Base-by-base conservation (phyloP, 1,139 yeast species). In the Scheffersomyces cryptocercus region DNA sequence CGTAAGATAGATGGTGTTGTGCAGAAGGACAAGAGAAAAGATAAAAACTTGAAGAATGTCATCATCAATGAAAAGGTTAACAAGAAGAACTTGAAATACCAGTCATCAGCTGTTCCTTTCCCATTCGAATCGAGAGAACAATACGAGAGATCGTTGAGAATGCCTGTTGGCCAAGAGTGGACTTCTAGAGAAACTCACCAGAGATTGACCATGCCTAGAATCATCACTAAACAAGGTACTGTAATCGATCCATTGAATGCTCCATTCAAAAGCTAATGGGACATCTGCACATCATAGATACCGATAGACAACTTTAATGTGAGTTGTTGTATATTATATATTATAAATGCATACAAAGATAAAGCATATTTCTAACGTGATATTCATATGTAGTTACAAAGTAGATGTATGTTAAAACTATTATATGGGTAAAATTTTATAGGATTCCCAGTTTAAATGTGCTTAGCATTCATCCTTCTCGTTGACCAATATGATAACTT, bases 131-230 rank as follows among this genome's bases (percentile, higher is more conserved):
- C 85, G 47, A 78, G 85, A 59, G 99, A 90, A 62, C 98, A 93
- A 68, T 95, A 93, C 64, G 99, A 93, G 65, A 80, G 96, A 61
- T 84, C 96, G 3, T 73, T 93, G 57, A 80, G 96, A 61, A 86
- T 90, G 90, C 98, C 99, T n/a, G 73, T 93, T 49, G 99, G 99
- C 29, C 96, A 88, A 66, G 97, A 93, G 69, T 93, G 98, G 98
- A 84, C 95, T 4, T 81, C 96, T 10, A 81, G 90, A 58, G 87
- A 82, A 43, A 83, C 96, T 2, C 95, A 88, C 70, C 96, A 90
- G 70, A 82, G 82, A 61, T 70, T 88, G 55, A 88, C 95, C 47
- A 90, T 88, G 82, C 99, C 99, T 38, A 78, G 88, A 58, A 84
- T 93, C 37, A 75, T 88, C 51, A 84, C 88, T 46, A 90, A 90